Evolutionary conservation across 768 basidiomycete species (phyloP), one percentile per base, ranked within the genome.

Genomic region (Lactarius tabidus): DNA sequence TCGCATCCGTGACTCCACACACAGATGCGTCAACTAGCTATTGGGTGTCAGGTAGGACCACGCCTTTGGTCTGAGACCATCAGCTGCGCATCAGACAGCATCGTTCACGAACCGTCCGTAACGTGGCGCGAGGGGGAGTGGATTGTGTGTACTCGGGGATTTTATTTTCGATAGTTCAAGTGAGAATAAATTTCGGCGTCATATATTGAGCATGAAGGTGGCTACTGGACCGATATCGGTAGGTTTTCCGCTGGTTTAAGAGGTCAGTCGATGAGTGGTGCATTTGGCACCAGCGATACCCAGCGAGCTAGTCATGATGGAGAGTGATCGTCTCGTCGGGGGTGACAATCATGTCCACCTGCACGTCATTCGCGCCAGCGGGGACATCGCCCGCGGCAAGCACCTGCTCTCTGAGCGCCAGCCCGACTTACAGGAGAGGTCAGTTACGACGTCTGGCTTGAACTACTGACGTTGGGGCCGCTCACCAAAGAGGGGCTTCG

Each of bases 391-490:
- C 78, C n/a, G 69, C 74, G 41, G 80, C 80, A 26, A 89, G 72
- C 15, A 90, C 70, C 68, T 90, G 89, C 69, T 88, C 86, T 31
- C 82, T 79, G 43, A 90, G 75, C 3, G 86, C 81, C 64, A 90
- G 72, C 1, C 83, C 88, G n/a, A 88, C 88, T 90, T 90, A 36
- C 3, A 66, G 57, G 51, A 35, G 52, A 57, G 60, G 62, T 58
- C 45, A 23, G 18, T 64, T 61, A 63, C 62, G 57, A 63, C 26
- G 56, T 28, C 62, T 39, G 39, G 59, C 38, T 12, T 15, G 14
- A 38, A 2, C 38, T 38, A 12, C 38, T 70, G 52, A 43, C 55
- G 39, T 23, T 59, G 66, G 60, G 45, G 66, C 59, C 64, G 69
- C 78, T 64, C 68, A 90, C 91, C 84, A 60, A 91, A 79, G 35